Percentiles rank a stretch among this genome's conserved stretches.
Evolutionary conservation across 2,329 filamentous ascomycete genomes (phyloP).

Genomic region (Mycosphaerella sp.): DNA sequence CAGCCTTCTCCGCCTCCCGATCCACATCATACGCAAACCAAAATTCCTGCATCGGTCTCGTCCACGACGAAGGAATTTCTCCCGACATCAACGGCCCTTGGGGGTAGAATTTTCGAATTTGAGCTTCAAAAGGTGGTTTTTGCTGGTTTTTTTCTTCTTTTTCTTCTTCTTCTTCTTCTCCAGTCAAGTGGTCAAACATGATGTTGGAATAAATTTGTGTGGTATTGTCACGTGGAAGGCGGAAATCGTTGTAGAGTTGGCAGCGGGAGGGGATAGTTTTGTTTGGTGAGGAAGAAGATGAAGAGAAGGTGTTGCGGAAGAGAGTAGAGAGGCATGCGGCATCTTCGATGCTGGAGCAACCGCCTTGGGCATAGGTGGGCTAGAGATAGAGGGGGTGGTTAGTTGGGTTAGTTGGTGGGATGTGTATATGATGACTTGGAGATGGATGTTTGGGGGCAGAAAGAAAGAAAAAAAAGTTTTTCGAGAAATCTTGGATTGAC

Average conservation of each 20-base stretch:
- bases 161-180: background rate
- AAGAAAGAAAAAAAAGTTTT: too few species aligned
- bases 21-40: slow-evolving; percentile 12
- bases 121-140: too few species aligned
- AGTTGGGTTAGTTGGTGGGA: background rate
- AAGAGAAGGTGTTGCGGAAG: background rate
- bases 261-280: background rate
- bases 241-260: slow-evolving; percentile 9
- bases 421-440: too few species aligned
- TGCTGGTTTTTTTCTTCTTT: too few species aligned
- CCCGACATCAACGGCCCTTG: slow-evolving; percentile 3
- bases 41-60: slow-evolving; percentile 1
- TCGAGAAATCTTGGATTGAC: background rate
- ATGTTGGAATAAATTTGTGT: slow-evolving; percentile 11
- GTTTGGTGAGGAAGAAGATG: background rate
- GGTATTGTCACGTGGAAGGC: slow-evolving; percentile 8
- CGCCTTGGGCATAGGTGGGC: slow-evolving; percentile 10
- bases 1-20: slow-evolving; percentile 5
- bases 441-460: too few species aligned
- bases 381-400: background rate
- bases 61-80: background rate
- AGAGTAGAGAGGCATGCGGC: slow-evolving; percentile 7
- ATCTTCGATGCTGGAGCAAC: slow-evolving; percentile 9
- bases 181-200: slow-evolving; percentile 6
- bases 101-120: slow-evolving; percentile 4